Base-by-base conservation (phyloP, 2,329 filamentous ascomycete genomes). In the Xylaria sp. region DNA sequence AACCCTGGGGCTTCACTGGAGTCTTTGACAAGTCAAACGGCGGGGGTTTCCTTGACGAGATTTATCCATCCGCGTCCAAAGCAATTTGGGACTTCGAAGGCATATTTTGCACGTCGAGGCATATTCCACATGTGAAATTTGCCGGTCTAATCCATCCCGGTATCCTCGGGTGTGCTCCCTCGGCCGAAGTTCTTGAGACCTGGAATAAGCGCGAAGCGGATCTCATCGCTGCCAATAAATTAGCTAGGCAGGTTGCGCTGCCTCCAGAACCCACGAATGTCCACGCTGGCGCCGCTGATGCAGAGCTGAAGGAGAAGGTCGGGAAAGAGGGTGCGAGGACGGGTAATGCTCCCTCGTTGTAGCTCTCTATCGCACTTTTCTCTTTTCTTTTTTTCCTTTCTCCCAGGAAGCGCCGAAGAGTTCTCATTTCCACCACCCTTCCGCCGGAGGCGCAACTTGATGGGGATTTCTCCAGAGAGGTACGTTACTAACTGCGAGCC, bases 1-100 rank as follows among this genome's bases (percentile, higher is more conserved):
- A 91, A 66, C 94, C 94, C 0, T 97, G 94, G 94, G 94, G 94
- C 0, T 97, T 97, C 79, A 95, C 92, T 0, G 94, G 94, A 9
- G 82, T 96, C 5, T 97, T 98, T 76, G 86, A 91, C 63, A 90
- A 89, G 73, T 82, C 90, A 18, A 97, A 97, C 75, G 94, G 94
- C 6, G 94, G 94, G 9, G 94, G 94, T 0, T 97, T 97, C 74
- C 81, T 97, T 13, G 93, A 97, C 72, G 93, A 97, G 78, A 86
- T 94, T 34, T 98, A 97, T 75, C 94, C 94, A 0, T 88, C 93
- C 34, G 90, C 94, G 0, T 84, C 83, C 66, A 91, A 91, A 68
- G 85, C 86, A 1, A 87, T 88, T 72, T 88, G 85, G 86, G 86
- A 88, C 71, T 87, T 88, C 61, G 86, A 88, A 62, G 85, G 85